Evolutionary conservation across 2,329 filamentous ascomycete species (phyloP), one percentile per base, ranked within the genome.

Genomic region (Aspergillus brasiliensis): DNA sequence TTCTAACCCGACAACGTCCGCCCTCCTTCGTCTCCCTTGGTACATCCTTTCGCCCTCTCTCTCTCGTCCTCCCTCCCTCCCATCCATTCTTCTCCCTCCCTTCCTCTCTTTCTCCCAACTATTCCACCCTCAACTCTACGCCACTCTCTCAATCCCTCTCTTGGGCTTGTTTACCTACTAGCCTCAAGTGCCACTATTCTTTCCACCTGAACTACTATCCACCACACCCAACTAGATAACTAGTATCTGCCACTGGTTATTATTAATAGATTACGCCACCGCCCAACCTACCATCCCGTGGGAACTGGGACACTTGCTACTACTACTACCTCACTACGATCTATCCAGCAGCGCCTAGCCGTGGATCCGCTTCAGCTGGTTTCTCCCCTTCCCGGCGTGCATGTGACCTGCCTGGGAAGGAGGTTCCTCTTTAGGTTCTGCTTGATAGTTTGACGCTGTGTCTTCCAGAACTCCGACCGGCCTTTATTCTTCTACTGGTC

Each of bases 201-300:
- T 40, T 38, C 11, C 31, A 40, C 31, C 13, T 4, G 21, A 55
- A 34, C 46, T 46, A 27, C 42, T 46, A 15, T 57, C 42, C 17
- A 11, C 40, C 52, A 25, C 42, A 25, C 56, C 51, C 56, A 60
- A 53, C 59, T 42, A 42, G n/a, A 42, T 59, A 17, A 15, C 37
- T 54, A 51, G 28, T 27, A 46, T 21, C 44, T 48, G 46, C 47
- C 57, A 55, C 34, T 54, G 46, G 37, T 49, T 55, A 62, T 62
- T 66, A 65, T 63, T 68, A 64, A 64, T 67, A 65, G 59, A 68
- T 63, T 61, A 63, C 62, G 64, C 65, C 64, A 67, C 61, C 60
- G 55, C 60, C 59, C 60, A 56, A 59, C 56, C 60, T 51, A 56
- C 56, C 57, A 51, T 57, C 52, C 53, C 34, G 37, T 57, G 52